Base-by-base conservation (phyloP, 768 basidiomycete species). In the Rickenella mellea region DNA sequence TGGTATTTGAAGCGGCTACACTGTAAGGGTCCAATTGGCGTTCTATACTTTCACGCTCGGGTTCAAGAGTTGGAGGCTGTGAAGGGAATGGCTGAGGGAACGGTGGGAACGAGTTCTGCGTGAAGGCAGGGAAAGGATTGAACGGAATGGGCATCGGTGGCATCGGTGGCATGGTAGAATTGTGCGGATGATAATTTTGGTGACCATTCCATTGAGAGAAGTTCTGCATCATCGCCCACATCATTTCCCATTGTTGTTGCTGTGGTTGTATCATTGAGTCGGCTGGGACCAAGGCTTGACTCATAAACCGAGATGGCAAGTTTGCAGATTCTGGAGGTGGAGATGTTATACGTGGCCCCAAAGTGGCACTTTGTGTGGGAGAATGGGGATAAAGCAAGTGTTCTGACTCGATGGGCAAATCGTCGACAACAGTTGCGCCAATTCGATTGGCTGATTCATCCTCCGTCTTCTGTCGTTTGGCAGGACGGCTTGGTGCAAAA, bases 121-220 rank as follows among this genome's bases (percentile, higher is more conserved):
- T 1, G 51, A 15, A n/a, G 55, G 56, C n/a, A 54, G n/a, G 30
- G 49, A 45, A 31, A 51, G 43, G 39, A 46, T 43, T 32, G 33
- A 40, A 1, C n/a, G n/a, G n/a, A n/a, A n/a, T n/a, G n/a, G n/a
- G n/a, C n/a, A n/a, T n/a, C n/a, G n/a, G n/a, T n/a, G n/a, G n/a
- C n/a, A n/a, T n/a, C n/a, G 32, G 45, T 36, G 45, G 21, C 27
- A 45, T 37, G 31, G 32, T 19, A 31, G 44, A 9, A 28, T 26
- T 35, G 43, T 40, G 40, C 21, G 41, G 21, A 22, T 28, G 26
- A 38, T 43, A 39, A 19, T 36, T 42, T 3, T 41, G 27, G 25
- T 36, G 21, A 33, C 32, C 42, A 15, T 28, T 65, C 65, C 10
- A 67, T 60, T 17, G 14, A 14, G 31, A 6, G 33, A 47, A 21